Conservation (phyloP, 257 asterid genomes). For the Plantago major region DNA sequence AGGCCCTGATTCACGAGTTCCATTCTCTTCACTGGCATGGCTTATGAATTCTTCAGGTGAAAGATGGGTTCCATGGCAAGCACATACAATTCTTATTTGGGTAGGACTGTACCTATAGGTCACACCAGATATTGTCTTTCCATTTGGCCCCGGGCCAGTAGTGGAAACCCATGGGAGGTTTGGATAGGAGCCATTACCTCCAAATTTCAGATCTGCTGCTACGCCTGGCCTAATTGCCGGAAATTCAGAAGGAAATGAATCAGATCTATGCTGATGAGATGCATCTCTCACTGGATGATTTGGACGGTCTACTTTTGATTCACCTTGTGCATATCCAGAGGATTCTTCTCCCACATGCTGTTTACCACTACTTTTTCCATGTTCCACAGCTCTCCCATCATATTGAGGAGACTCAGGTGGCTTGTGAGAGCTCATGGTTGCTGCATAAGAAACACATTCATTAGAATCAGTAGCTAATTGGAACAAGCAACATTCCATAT, state of each 20-base stretch:
- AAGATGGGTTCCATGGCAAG: slow-evolving; percentile 94
- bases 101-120: slow-evolving; percentile 80
- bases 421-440: slow-evolving; percentile 33
- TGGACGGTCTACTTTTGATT: slow-evolving; percentile 35
- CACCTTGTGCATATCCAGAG: slow-evolving; percentile 46
- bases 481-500: neutral
- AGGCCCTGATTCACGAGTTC: slow-evolving; percentile 33
- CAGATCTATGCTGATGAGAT: slow-evolving; percentile 48
- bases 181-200: slow-evolving; percentile 81
- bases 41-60: slow-evolving; percentile 80
- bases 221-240: slow-evolving; percentile 85
- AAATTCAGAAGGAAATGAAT: slow-evolving; percentile 55
- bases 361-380: slow-evolving; percentile 46
- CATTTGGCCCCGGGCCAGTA: slow-evolving; percentile 69
- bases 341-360: slow-evolving; percentile 56
- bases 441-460: slow-evolving; percentile 17
- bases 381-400: slow-evolving; percentile 52
- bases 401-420: slow-evolving; percentile 50
- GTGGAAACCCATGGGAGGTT: slow-evolving; percentile 97
- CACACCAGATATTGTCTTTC: slow-evolving; percentile 90
- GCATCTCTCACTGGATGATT: slow-evolving; percentile 39
- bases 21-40: slow-evolving; percentile 68
- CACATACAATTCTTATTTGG: slow-evolving; percentile 83
- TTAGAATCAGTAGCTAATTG: slow-evolving; percentile 8
- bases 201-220: slow-evolving; percentile 80